Evolutionary conservation across 805 yeast species (phyloP), one percentile per base, ranked within the genome.

Genomic region (Jamesozyma gamospora): DNA sequence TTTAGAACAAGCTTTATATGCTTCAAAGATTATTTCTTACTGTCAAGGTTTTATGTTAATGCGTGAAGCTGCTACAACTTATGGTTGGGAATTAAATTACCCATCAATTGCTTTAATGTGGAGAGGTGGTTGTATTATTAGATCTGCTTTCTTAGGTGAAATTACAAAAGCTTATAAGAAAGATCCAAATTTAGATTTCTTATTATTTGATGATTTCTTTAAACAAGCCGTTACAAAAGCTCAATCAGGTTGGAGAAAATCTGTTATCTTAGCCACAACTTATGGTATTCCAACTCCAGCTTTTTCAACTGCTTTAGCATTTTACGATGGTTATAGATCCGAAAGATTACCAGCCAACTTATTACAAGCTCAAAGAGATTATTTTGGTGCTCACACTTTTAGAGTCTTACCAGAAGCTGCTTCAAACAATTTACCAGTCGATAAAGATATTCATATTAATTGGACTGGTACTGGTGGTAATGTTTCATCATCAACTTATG

Each of bases 401-500:
- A 77, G 77, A 67, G 92, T 92, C 48, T 72, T 86, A 63, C 95
- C 95, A 56, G 92, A 90, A 68, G 65, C 56, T 56, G 95, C 86
- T 55, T 72, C 75, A 62, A 86, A 69, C 39, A 69, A 68, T 63
- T 75, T 82, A 69, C 88, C 90, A 70, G 79, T 69, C 52, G 90
- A 75, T 58, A 68, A 76, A 53, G 79, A 81, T 72, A 82, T 90
- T 67, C 98, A 90, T 73, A 75, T 90, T 62, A 90, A 90, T 92
- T 90, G 98, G 98, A 90, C 97, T 52, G 98, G 98, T 67, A 80
- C 78, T 60, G 98, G 98, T 71, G 98, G 97, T 74, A 79, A 90
- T 69, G 84, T 87, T 53, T 82, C 96, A 54, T 95, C 98, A 48
- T 72, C 95, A 34, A 85, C 94, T 56, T 90, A 90, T 70, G 80